Base-by-base conservation (phyloP, 129 eudicot species). In the Centella asiatica region DNA sequence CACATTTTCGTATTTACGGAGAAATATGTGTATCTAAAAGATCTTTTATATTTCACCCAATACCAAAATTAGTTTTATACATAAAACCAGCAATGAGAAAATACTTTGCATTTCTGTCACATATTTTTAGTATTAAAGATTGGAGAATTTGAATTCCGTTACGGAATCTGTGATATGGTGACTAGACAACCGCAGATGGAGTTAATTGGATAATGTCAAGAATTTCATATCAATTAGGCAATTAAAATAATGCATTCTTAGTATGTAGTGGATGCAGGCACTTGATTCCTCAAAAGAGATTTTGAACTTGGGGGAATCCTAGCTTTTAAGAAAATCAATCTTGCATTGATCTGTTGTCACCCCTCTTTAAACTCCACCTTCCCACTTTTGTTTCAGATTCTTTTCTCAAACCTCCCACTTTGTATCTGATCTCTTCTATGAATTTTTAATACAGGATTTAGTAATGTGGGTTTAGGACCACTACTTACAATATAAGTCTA, bases 361-460 rank as follows among this genome's bases (percentile, higher is more conserved):
- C 7, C 62, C 31, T 56, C 61, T 56, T 29, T 56, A 18, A 55
- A 27, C 23, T 55, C 60, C 39, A 31, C 42, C 10, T 29, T 28
- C 61, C 20, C 26, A 32, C 44, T 32, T n/a, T 37, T 56, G 9
- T 23, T 24, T 57, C 11, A 57, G 62, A 57, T 57, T 57, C 62
- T 57, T 44, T n/a, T 37, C 62, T 32, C 22, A 42, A 32, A 36
- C 36, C 26, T 20, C 61, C 59, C 55, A 1, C 29, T 24, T 18
- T 4, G 62, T 17, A 57, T 57, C 37, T 55, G 5, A 31, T 55
- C 61, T 55, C 42, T 1, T 55, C 44, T 57, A n/a, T 32, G 0
- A 10, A 32, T 17, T 57, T 57, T 1, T 5, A 57, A 54, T 14
- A 14, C 19, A 54, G 19, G 24, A 26, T 54, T 54, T 32, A 26